phyloP scores from a whole-genome alignment of 2,329 filamentous ascomycete genomes.

The Ceratocystis colombiana region DNA sequence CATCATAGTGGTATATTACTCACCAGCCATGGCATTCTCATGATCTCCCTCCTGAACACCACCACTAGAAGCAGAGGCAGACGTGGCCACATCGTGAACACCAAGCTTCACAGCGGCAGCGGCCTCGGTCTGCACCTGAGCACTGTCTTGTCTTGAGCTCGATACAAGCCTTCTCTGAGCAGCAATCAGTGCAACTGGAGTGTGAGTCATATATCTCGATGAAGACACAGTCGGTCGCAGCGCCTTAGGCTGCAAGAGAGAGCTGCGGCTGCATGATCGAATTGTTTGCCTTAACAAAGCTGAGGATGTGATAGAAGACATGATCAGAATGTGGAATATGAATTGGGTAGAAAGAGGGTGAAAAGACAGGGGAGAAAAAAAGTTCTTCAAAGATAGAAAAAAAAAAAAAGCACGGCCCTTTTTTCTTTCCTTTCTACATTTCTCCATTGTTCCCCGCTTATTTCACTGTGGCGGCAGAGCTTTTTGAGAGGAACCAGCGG shows the following conservation, averaged over 20 bases:
- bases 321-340: constrained; percentile 31
- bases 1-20: constrained; percentile 22
- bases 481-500: neutral
- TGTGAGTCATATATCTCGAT: constrained; percentile 5
- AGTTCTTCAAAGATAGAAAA: constrained; percentile 17
- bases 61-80: constrained; percentile 3
- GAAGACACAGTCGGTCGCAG: constrained; percentile 25
- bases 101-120: constrained; percentile 78
- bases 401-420: constrained; percentile 25
- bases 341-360: constrained; percentile 9
- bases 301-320: constrained; percentile 57
- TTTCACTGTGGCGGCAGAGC: constrained; percentile 17
- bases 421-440: constrained; percentile 13
- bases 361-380: constrained; percentile 19
- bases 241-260: constrained; percentile 31
- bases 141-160: constrained; percentile 66
- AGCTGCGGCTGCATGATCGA: constrained; percentile 40
- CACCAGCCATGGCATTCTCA: constrained; percentile 24
- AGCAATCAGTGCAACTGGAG: constrained; percentile 9
- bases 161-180: constrained; percentile 61
- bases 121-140: constrained; percentile 71
- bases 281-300: constrained; percentile 63
- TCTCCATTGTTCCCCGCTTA: constrained; percentile 13
- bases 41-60: constrained; percentile 23
- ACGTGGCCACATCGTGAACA: constrained; percentile 51